Base-by-base conservation (phyloP, 306 rosid species). In the Lathyrus aphaca region DNA sequence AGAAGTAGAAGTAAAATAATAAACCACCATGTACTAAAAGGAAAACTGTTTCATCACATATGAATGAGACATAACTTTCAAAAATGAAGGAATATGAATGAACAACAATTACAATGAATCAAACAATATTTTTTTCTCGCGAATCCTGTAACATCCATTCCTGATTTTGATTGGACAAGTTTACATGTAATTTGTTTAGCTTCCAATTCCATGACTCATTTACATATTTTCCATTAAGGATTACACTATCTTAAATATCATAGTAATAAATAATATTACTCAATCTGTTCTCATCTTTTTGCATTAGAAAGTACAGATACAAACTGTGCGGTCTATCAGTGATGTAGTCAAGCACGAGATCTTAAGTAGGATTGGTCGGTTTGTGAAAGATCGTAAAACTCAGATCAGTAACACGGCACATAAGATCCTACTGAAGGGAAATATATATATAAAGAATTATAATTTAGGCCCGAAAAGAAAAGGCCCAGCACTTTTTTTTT, bases 91-190 rank as follows among this genome's bases (percentile, higher is more conserved):
- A 55, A 44, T 45, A 16, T 23, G 38, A 45, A 46, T 29, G 51
- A 71, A 66, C 58, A 65, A 30, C 45, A 71, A 23, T 45, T 32
- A 56, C 27, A 43, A 74, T 46, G 67, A 70, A 43, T 38, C 53
- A 63, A 32, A 57, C 42, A 48, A 48, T 2, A 2, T 6, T 10
- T 54, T 42, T 19, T 37, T 7, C 29, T 27, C 6, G 32, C 53
- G 42, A 62, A 27, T 5, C 10, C 64, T 38, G 19, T 39, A 35
- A 35, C 10, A 27, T 38, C 11, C 18, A 56, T 30, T 71, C 48
- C 43, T 27, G 18, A 71, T 50, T 42, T 16, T 39, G 30, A 65
- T 35, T 12, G 37, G 56, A 17, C 18, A 80, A 13, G 72, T 54
- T 58, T 39, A 69, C 62, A 70, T 9, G 39, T 30, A 8, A 59